Conservation (phyloP, 2,329 filamentous ascomycete genomes). For the Bipolaris sorokiniana region DNA sequence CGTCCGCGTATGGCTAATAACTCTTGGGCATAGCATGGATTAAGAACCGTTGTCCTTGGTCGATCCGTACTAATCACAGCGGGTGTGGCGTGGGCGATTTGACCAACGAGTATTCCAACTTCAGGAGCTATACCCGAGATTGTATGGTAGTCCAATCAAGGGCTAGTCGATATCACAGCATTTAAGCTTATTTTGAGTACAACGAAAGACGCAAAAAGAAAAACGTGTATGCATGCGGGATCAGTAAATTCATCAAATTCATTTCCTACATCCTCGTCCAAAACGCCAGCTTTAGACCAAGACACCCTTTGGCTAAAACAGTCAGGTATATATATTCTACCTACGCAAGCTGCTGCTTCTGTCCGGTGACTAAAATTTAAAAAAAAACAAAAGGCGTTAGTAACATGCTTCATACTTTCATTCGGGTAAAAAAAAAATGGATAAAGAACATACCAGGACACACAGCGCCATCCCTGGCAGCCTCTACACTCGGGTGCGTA, state of each 20-base stretch:
- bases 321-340: too few species aligned
- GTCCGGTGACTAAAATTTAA: constrained; percentile 43
- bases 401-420: background rate
- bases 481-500: constrained; percentile 49
- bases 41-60: too few species aligned
- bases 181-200: too few species aligned
- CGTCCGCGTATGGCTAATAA: background rate
- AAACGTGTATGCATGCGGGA: background rate
- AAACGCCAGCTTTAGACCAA: background rate
- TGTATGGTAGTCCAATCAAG: too few species aligned
- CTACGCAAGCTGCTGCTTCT: constrained; percentile 31
- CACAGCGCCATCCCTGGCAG: constrained; percentile 46
- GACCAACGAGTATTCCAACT: too few species aligned
- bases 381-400: background rate
- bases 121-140: too few species aligned
- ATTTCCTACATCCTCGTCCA: background rate
- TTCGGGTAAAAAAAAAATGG: background rate
- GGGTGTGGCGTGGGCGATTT: too few species aligned
- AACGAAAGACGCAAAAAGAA: too few species aligned
- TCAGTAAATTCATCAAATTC: background rate
- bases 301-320: background rate
- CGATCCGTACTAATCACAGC: too few species aligned
- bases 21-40: too few species aligned
- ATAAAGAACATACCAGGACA: constrained; percentile 42
- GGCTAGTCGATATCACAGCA: too few species aligned